Base-by-base conservation (phyloP, 805 yeast genomes). In the Kodamaea fukazawae region DNA sequence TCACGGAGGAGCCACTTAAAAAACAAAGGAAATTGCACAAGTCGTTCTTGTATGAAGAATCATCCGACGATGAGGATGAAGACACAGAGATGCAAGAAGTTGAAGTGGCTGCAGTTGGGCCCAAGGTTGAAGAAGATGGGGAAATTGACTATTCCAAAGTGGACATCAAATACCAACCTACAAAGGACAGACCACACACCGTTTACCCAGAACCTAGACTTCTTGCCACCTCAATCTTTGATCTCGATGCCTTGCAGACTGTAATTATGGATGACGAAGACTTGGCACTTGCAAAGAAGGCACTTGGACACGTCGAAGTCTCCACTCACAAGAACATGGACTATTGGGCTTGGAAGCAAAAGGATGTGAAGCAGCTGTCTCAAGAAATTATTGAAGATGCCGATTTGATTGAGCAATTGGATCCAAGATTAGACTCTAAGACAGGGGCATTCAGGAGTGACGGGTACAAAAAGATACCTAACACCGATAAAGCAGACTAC, bases 231-330 rank as follows among this genome's bases (percentile, higher is more conserved):
- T 56, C 51, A 25, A 40, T 48, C 3, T 50, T 64, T 18, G 79
- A 75, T 32, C 51, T 88, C 15, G 65, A 63, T 4, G 67, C 67
- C 13, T 47, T 86, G 2, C 84, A 82, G 46, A 54, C 58, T 2
- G 41, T 78, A 2, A 61, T 89, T 4, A 78, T 77, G 49, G 96
- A 89, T 53, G 79, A 76, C 1, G 96, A 90, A 56, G 97, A 89
- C 58, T 33, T 80, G 34, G 57, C 54, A 27, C 54, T 83, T 12
- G 70, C 86, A 14, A 67, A 68, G 39, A 67, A 71, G 40, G 65
- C 78, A 0, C 57, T 81, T 8, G 41, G 46, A 22, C 25, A 22
- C 2, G 36, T 29, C 2, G 41, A 43, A 9, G 36, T 53, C 2
- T 44, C 53, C 4, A 56, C 53, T 4, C 57, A 61, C 16, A 60